These are phyloP conservation scores for Colletotrichum falcatum DNA, from an alignment of 2,329 filamentous ascomycete species.

Conservation along the genomic window DNA sequence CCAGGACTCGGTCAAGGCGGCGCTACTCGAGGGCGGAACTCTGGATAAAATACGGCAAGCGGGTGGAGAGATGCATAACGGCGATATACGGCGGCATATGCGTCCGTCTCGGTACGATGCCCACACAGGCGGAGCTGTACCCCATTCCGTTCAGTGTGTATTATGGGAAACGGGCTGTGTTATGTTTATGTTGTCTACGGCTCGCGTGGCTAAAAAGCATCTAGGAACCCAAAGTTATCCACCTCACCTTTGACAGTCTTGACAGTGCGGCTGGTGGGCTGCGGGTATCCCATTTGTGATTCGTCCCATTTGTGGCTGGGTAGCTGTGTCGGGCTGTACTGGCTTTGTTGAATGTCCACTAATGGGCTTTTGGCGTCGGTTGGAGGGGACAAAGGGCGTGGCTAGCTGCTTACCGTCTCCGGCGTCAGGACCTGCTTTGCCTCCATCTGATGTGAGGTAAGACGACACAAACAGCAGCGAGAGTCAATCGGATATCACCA, in stretches of 20 bases:
- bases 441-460: constrained; percentile 11
- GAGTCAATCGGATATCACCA: neutral
- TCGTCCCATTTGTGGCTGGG: neutral
- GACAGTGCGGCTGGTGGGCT: neutral
- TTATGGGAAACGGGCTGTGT: neutral
- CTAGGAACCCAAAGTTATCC: constrained; percentile 50
- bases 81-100: constrained; percentile 53
- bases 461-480: neutral
- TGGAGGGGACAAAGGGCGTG: constrained; percentile 20
- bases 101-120: constrained; percentile 52
- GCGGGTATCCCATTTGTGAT: neutral
- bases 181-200: neutral
- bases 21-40: too few species aligned
- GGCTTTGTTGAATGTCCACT: neutral
- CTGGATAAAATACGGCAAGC: constrained; percentile 48
- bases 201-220: constrained; percentile 24
- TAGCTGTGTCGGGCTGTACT: neutral
- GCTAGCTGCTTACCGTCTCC: constrained; percentile 14
- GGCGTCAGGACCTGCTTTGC: too few species aligned
- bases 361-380: constrained; percentile 18
- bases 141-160: constrained; percentile 53
- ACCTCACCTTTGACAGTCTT: constrained; percentile 49
- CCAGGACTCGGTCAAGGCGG: too few species aligned
- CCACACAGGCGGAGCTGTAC: constrained; percentile 55
- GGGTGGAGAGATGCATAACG: constrained; percentile 50